These are phyloP conservation scores for Aspergillus indologenus DNA, from an alignment of 495 filamentous ascomycete species.

Conservation along the genomic window DNA sequence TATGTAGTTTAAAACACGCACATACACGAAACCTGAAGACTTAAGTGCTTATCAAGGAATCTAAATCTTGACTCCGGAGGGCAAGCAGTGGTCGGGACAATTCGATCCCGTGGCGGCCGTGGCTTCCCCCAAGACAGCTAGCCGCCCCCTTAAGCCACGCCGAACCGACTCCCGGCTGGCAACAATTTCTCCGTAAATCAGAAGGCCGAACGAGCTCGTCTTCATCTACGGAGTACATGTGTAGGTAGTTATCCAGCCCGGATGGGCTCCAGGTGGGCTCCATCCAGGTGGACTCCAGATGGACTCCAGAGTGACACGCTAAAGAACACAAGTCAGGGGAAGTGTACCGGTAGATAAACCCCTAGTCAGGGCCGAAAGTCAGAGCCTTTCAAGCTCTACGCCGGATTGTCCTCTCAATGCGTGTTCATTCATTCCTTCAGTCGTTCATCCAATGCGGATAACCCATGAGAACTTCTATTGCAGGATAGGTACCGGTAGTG, in stretches of 20 bases:
- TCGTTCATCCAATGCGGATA: too few species aligned
- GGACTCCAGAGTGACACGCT: conserved; percentile 1
- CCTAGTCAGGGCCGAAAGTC: too few species aligned
- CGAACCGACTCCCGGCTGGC: conserved; percentile 16
- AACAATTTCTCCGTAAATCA: conserved; percentile 37
- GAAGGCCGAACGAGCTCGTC: conserved; percentile 11
- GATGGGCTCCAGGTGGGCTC: neutral
- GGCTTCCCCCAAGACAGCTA: neutral
- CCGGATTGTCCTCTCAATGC: too few species aligned
- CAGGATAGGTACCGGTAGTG: too few species aligned
- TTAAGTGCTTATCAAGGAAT: neutral
- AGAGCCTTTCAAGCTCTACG: too few species aligned
- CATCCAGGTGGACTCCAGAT: too few species aligned
- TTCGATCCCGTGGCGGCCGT: conserved; percentile 15
- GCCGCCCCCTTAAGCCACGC: conserved; percentile 13
- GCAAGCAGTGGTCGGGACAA: conserved; percentile 8
- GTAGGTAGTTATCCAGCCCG: too few species aligned
- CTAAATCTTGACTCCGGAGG: neutral
- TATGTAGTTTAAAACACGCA: neutral
- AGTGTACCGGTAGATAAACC: neutral
- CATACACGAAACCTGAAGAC: neutral
- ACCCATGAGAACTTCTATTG: too few species aligned
- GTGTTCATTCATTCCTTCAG: too few species aligned
- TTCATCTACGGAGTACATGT: too few species aligned
- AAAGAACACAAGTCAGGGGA: conserved; percentile 2